Conservation (phyloP, 2,329 filamentous ascomycete genomes). For the Mycosphaerella sp. region DNA sequence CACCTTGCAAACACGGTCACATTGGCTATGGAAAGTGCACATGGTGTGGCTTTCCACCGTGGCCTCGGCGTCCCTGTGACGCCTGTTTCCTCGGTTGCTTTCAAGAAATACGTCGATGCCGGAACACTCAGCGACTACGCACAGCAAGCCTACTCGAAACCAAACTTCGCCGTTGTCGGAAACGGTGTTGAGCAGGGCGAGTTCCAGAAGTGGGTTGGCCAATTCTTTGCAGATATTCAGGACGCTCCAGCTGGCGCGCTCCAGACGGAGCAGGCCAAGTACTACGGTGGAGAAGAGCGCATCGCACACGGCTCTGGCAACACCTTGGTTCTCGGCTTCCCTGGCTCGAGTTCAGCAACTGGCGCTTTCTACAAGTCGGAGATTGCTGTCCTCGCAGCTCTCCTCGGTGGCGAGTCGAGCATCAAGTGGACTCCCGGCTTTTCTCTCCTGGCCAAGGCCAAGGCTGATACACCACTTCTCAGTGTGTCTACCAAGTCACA, state of each 20-base stretch:
- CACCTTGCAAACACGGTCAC: constrained; percentile 57
- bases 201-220: constrained; percentile 80
- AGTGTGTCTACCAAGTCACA: constrained; percentile 68
- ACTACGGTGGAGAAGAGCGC: constrained; percentile 93
- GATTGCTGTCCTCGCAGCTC: constrained; percentile 74
- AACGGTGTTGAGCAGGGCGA: constrained; percentile 74
- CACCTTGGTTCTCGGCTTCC: constrained; percentile 84
- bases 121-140: constrained; percentile 70
- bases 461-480: constrained; percentile 59
- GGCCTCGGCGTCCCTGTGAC: constrained; percentile 77
- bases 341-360: constrained; percentile 71
- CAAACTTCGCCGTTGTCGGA: constrained; percentile 85
- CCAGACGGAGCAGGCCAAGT: constrained; percentile 65
- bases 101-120: constrained; percentile 74
- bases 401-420: constrained; percentile 81
- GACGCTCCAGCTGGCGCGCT: constrained; percentile 48
- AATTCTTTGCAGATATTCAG: constrained; percentile 78
- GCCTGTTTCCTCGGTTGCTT: constrained; percentile 63
- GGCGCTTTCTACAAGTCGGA: constrained; percentile 79
- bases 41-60: constrained; percentile 83
- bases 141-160: constrained; percentile 73
- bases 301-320: constrained; percentile 71
- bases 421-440: constrained; percentile 97
- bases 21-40: constrained; percentile 78
- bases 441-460: constrained; percentile 78